A percentile compares a stretch with the other conserved stretches of the same genome.
These are phyloP conservation scores for Pichia sp. DNA, from an alignment of 1,139 yeast genomes.

Conservation along the genomic window DNA sequence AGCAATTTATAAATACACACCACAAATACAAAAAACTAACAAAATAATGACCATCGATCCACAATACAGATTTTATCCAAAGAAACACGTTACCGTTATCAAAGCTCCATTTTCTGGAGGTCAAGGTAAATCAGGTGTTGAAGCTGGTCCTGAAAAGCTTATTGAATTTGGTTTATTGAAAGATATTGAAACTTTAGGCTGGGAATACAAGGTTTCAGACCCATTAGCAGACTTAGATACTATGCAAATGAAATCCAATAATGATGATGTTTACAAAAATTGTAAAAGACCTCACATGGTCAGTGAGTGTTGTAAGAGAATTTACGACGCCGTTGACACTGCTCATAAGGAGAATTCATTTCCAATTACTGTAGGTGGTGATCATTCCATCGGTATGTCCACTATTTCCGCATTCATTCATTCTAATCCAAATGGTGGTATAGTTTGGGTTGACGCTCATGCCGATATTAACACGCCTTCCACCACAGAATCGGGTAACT, in stretches of 20 bases:
- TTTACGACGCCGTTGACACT: slow-evolving; percentile 52
- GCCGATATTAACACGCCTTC: slow-evolving; percentile 94
- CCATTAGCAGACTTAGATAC: slow-evolving; percentile 49
- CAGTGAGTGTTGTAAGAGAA: slow-evolving; percentile 56
- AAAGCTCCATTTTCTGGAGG: slow-evolving; percentile 96
- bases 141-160: slow-evolving; percentile 81
- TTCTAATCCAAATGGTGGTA: slow-evolving; percentile 78
- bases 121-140: slow-evolving; percentile 90
- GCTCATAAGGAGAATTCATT: slow-evolving; percentile 46
- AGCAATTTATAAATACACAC: too few species aligned
- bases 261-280: slow-evolving; percentile 39
- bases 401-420: slow-evolving; percentile 80
- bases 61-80: slow-evolving; percentile 44
- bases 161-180: slow-evolving; percentile 61
- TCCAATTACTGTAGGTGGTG: slow-evolving; percentile 91
- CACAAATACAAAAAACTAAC: too few species aligned
- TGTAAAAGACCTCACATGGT: slow-evolving; percentile 77
- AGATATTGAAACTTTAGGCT: slow-evolving; percentile 60
- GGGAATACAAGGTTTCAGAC: slow-evolving; percentile 51
- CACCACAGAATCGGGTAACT: slow-evolving; percentile 80
- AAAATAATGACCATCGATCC: neutral
- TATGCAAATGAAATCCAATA: slow-evolving; percentile 33
- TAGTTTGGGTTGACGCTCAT: slow-evolving; percentile 96
- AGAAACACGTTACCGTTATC: slow-evolving; percentile 53
- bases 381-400: slow-evolving; percentile 93